Evolutionary conservation across 164 flowering plant genomes (phyloP), one percentile per base, ranked within the genome.

Genomic region (Tetrastigma voinierianum): DNA sequence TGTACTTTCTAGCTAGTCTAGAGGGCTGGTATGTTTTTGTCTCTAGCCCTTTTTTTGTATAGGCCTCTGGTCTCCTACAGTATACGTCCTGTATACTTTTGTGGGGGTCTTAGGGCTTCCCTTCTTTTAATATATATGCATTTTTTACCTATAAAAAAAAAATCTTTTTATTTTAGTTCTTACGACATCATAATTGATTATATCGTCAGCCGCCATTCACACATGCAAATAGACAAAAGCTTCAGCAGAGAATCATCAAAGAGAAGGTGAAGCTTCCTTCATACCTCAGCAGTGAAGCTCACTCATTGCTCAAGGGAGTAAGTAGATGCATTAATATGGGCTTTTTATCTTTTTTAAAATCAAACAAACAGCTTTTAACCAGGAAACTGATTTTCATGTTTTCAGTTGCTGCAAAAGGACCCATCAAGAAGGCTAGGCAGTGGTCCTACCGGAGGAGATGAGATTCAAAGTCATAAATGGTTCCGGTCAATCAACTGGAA

Each of bases 271-370:
- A 87, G 76, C 87, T 91, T 67, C 93, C 91, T 20, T 72, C 93
- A 25, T 82, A 25, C 66, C 68, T 91, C 25, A 77, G 73, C 67
- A 80, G 74, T 54, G 95, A 91, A 70, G 95, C 88, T 61, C 97
- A 91, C 68, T 89, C 97, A 53, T 71, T 91, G 67, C 86, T 87
- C 46, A 91, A 84, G 82, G 93, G 89, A 72, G 97, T 87, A 82
- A 77, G 81, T 67, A 18, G 4, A 61, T 18, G 64, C 10, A 14
- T 19, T 13, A n/a, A 1, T 44, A 10, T 45, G 12, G 12, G 19
- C 20, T 43, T 48, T 9, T 45, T 44, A 43, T 67, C 8, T 17
- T 40, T 46, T 46, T 65, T 32, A 14, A 9, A 4, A 0, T 6
- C 12, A 10, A 64, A 17, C 10, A 2, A 32, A 10, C 14, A 1